These are phyloP conservation scores for Punica granatum DNA, from an alignment of 345 rosid genomes.

Conservation along the genomic window DNA sequence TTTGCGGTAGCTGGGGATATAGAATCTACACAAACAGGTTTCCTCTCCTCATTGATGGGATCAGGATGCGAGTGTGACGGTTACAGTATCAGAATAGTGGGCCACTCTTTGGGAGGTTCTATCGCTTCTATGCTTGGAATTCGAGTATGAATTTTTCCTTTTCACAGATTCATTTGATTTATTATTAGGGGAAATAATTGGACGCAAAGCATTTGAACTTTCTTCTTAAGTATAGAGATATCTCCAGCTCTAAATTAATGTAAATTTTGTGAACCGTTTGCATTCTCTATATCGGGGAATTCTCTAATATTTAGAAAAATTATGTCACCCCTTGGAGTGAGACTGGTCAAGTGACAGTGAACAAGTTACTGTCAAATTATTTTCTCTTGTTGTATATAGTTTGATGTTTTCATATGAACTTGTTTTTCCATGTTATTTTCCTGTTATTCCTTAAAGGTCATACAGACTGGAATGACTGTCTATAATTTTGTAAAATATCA, in stretches of 20 bases:
- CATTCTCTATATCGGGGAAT: too few relatives aligned
- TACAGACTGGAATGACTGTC: not conserved
- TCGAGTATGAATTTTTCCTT: slow-evolving; percentile 40
- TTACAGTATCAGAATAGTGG: slow-evolving; percentile 60
- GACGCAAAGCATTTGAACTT: too few relatives aligned
- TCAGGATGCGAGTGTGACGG: slow-evolving; percentile 89
- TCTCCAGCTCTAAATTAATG: too few relatives aligned
- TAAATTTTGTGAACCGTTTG: too few relatives aligned
- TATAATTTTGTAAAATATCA: not conserved
- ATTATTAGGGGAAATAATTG: not conserved
- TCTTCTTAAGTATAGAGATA: too few relatives aligned
- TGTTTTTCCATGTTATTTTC: too few relatives aligned
- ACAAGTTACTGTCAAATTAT: too few relatives aligned
- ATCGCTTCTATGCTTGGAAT: slow-evolving; percentile 79
- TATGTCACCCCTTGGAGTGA: too few relatives aligned
- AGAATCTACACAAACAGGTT: slow-evolving; percentile 40
- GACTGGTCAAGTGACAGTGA: too few relatives aligned
- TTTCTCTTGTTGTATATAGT: too few relatives aligned
- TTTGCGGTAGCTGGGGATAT: slow-evolving; percentile 15
- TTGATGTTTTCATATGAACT: too few relatives aligned
- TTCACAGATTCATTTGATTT: slow-evolving; percentile 1
- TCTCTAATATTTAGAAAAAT: too few relatives aligned
- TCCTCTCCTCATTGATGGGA: slow-evolving; percentile 74
- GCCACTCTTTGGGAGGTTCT: slow-evolving; percentile 94
- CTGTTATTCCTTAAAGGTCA: not conserved